Evolutionary conservation across 495 filamentous ascomycete genomes (phyloP).

Genomic region (Penicillium lividum): DNA sequence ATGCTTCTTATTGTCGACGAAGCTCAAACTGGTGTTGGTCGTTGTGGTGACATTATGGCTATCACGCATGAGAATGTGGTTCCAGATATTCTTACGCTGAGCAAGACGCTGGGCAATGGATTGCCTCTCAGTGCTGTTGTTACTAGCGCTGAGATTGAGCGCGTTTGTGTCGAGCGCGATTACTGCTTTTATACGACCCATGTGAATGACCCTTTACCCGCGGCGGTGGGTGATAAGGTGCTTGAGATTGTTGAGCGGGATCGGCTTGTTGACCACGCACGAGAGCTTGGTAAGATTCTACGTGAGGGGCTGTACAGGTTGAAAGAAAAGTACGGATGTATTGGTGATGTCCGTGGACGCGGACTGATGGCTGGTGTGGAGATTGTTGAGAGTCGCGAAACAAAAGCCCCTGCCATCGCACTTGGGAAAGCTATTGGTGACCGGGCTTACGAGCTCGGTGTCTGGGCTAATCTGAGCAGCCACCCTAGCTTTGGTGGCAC

Average conservation of each 20-base stretch:
- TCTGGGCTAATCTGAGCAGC: too few relatives aligned
- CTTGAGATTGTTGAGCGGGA: constrained; percentile 57
- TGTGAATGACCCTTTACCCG: constrained; percentile 55
- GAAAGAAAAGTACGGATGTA: constrained; percentile 50
- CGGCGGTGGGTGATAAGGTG: constrained; percentile 56
- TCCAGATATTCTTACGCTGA: constrained; percentile 53
- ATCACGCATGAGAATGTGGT: constrained; percentile 44
- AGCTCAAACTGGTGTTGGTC: constrained; percentile 51
- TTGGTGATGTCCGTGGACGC: constrained; percentile 57
- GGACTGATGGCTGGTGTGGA: constrained; percentile 56
- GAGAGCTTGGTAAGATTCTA: constrained; percentile 41
- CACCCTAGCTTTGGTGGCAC: too few relatives aligned
- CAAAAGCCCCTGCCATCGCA: constrained; percentile 43
- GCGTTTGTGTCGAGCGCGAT: constrained; percentile 29
- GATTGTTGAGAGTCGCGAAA: constrained; percentile 48
- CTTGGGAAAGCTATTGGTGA: constrained; percentile 36
- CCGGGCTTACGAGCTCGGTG: too few relatives aligned
- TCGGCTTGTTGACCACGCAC: constrained; percentile 39
- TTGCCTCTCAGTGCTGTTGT: constrained; percentile 53
- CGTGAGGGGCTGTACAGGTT: constrained; percentile 43
- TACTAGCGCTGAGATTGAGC: constrained; percentile 49
- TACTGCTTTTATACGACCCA: constrained; percentile 43
- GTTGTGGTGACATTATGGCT: constrained; percentile 49
- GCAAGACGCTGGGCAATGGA: constrained; percentile 57
- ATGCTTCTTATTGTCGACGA: constrained; percentile 56